Base-by-base conservation (phyloP, 805 yeast genomes). In the Zygoascus tannicola region DNA sequence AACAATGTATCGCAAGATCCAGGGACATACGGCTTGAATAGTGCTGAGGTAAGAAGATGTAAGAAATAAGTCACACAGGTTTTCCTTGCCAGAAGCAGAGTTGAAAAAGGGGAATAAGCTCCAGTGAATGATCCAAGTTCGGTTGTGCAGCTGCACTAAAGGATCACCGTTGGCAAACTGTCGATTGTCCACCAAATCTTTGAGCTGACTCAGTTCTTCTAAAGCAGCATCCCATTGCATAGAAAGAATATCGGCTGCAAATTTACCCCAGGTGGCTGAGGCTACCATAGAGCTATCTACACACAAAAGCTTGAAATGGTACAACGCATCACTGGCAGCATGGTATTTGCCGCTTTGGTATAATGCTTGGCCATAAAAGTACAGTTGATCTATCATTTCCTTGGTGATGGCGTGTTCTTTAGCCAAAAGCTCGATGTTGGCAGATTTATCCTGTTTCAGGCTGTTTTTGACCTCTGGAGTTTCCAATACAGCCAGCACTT, bases 71-170 rank as follows among this genome's bases (percentile, higher is more conserved):
- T 80, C 85, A 45, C 73, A 66, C 46, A 80, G 62, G 37, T 68
- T 67, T 43, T 75, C 80, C 23, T 70, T 56, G 7, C 81, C 80
- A 44, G 68, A 66, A 43, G 68, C 75, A 39, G 62, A 59, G 55
- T 72, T 71, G 69, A 76, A 76, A 55, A 73, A 76, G 50, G 79
- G 78, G 67, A 78, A 80, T 48, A 80, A 64, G 1, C 81, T 67
- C 78, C 83, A 79, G 63, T 80, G 85, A 56, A 79, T 73, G 47
- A 79, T 64, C 83, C 85, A 80, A 28, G 79, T 71, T 57, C 82
- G 74, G 52, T 76, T 68, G 58, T 78, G 77, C 44, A 80, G 68
- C 63, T 77, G 85, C 41, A 67, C 69, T 51, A 75, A 63, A 37
- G 82, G 75, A n/a, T 39, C 36, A 21, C 40, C 32, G 44, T 75